A percentile compares a stretch with the other conserved stretches of the same genome.
Evolutionary conservation across 2,329 filamentous ascomycete genomes (phyloP).

Genomic region (Hymenotorrendiella dingleyae): DNA sequence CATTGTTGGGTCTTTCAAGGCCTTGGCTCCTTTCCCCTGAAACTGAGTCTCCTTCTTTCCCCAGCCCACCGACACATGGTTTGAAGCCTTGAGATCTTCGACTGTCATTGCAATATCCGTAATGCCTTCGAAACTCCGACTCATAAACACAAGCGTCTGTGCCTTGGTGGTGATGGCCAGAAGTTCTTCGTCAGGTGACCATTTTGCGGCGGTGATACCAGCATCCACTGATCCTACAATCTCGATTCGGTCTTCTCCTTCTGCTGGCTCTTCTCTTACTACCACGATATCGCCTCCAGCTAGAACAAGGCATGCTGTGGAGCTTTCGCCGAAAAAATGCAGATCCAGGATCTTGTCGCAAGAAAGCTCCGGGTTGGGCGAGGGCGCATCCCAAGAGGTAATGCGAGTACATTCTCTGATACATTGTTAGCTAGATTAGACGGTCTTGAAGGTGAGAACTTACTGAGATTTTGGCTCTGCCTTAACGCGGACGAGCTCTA

Average conservation of each 20-base stretch:
- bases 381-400: slow-evolving; percentile 84
- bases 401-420: slow-evolving; percentile 41
- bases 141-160: slow-evolving; percentile 85
- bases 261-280: slow-evolving; percentile 64
- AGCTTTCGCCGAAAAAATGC: slow-evolving; percentile 78
- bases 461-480: slow-evolving; percentile 35
- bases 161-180: slow-evolving; percentile 76
- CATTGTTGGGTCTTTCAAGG: slow-evolving; percentile 86
- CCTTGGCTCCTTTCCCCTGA: slow-evolving; percentile 81
- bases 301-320: slow-evolving; percentile 74
- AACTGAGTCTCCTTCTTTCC: slow-evolving; percentile 98
- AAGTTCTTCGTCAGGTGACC: slow-evolving; percentile 94
- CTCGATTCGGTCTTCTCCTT: slow-evolving; percentile 75
- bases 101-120: slow-evolving; percentile 64
- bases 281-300: slow-evolving; percentile 87
- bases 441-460: slow-evolving; percentile 21
- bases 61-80: slow-evolving; percentile 95
- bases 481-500: slow-evolving; percentile 61
- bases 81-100: slow-evolving; percentile 80
- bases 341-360: slow-evolving; percentile 72
- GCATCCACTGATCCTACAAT: slow-evolving; percentile 93
- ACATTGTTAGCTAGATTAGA: slow-evolving; percentile 31
- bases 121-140: slow-evolving; percentile 78
- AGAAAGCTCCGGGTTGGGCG: slow-evolving; percentile 66
- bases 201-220: slow-evolving; percentile 81